Percentiles rank a stretch among this genome's conserved stretches.
These are phyloP conservation scores for Lyophyllum semitale DNA, from an alignment of 768 basidiomycete species.

Conservation along the genomic window DNA sequence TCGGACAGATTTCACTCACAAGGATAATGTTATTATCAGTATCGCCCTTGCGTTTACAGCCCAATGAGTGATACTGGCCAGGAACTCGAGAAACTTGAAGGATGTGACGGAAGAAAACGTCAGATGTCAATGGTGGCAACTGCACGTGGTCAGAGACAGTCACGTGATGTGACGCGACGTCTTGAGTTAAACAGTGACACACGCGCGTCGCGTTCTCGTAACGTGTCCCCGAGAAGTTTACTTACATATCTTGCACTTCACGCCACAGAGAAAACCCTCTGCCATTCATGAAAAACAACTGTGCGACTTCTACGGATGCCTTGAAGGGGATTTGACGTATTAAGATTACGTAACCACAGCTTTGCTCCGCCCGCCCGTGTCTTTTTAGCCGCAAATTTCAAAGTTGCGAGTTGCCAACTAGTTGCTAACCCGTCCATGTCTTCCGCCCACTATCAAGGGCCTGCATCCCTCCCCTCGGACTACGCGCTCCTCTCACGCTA, in stretches of 20 bases:
- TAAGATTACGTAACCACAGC: constrained; percentile 12
- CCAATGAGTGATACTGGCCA: not conserved
- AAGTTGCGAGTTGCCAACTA: not conserved
- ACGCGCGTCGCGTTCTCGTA: not conserved
- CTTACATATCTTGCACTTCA: not conserved
- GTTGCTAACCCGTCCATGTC: constrained; percentile 9
- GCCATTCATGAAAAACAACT: too few relatives aligned
- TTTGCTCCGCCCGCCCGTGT: constrained; percentile 8
- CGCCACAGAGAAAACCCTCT: not conserved
- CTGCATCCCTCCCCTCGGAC: constrained; percentile 66
- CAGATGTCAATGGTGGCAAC: not conserved
- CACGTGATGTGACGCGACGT: not conserved
- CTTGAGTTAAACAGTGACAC: too few relatives aligned
- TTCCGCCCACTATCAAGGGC: constrained; percentile 56
- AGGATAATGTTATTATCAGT: not conserved
- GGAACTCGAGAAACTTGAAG: not conserved
- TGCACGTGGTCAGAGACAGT: too few relatives aligned
- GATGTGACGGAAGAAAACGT: not conserved
- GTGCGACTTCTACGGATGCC: too few relatives aligned
- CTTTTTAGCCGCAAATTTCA: constrained; percentile 3
- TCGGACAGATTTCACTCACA: not conserved
- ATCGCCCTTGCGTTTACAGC: too few relatives aligned
- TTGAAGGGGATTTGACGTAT: not conserved
- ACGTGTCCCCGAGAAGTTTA: not conserved
- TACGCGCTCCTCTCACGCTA: constrained; percentile 62